Evolutionary conservation across 129 eudicot genomes (phyloP).

Genomic region (Tagetes erecta): DNA sequence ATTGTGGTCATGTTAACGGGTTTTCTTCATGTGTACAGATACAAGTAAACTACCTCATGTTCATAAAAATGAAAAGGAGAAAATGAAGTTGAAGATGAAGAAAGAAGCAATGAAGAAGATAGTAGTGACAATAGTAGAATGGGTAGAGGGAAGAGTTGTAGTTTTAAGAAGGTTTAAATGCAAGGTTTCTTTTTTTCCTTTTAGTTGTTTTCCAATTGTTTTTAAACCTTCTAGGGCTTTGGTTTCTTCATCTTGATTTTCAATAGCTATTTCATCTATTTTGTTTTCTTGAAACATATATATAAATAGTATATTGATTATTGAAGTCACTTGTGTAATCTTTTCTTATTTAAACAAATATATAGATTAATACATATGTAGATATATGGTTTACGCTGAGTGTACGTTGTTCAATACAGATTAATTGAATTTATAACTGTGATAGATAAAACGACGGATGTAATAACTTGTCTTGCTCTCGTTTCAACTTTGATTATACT

Average conservation of each 20-base stretch:
- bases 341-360: background rate
- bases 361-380: background rate
- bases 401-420: no score
- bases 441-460: background rate
- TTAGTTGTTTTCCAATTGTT: conserved; percentile 61
- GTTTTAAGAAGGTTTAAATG: conserved; percentile 60
- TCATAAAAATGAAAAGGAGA: conserved; percentile 15
- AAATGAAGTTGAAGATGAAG: conserved; percentile 24
- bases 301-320: background rate
- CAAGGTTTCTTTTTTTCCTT: conserved; percentile 55
- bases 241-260: conserved; percentile 37
- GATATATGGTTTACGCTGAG: background rate
- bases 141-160: conserved; percentile 61
- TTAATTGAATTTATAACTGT: background rate
- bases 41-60: background rate
- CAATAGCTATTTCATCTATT: background rate
- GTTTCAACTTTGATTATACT: background rate
- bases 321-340: background rate
- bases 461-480: background rate
- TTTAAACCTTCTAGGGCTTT: conserved; percentile 51
- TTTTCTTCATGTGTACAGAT: background rate
- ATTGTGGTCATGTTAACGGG: background rate
- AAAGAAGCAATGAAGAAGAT: conserved; percentile 50
- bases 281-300: background rate
- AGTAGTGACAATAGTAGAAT: conserved; percentile 50